phyloP scores from a whole-genome alignment of 2,329 filamentous ascomycete genomes.

The Cryoendolithus antarcticus region DNA sequence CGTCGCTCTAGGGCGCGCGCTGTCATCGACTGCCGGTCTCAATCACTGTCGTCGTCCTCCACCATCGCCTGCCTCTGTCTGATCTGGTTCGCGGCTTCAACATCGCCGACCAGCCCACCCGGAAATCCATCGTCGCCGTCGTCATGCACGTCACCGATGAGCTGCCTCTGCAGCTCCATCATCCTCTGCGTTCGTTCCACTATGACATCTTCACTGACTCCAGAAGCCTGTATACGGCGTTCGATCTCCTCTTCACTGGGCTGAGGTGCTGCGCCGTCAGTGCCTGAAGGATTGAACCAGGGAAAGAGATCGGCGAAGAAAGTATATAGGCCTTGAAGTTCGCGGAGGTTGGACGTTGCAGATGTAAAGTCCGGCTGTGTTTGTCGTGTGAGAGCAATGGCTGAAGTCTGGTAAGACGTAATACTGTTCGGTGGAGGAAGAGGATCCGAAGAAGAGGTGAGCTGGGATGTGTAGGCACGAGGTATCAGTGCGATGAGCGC shows the following conservation, averaged over 20 bases:
- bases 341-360: slow-evolving; percentile 12
- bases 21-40: too few species aligned
- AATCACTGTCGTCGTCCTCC: too few species aligned
- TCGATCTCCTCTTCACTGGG: slow-evolving; percentile 17
- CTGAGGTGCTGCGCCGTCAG: slow-evolving; percentile 7
- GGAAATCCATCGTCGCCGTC: too few species aligned
- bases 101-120: too few species aligned
- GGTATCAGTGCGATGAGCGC: slow-evolving; percentile 60
- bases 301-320: slow-evolving; percentile 21
- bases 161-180: slow-evolving; percentile 15
- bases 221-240: slow-evolving; percentile 15
- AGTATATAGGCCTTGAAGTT: slow-evolving; percentile 15
- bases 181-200: slow-evolving; percentile 16
- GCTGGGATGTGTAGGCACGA: slow-evolving; percentile 46
- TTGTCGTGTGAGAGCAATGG: neutral
- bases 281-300: slow-evolving; percentile 13
- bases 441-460: slow-evolving; percentile 69
- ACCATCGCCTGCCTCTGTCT: too few species aligned
- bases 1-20: too few species aligned
- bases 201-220: slow-evolving; percentile 14
- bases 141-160: slow-evolving; percentile 10
- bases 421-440: slow-evolving; percentile 52
- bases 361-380: slow-evolving; percentile 2
- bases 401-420: slow-evolving; percentile 12
- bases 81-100: too few species aligned